These are phyloP conservation scores for Drechslerella stenobrocha DNA, from an alignment of 2,329 filamentous ascomycete genomes.

Conservation along the genomic window DNA sequence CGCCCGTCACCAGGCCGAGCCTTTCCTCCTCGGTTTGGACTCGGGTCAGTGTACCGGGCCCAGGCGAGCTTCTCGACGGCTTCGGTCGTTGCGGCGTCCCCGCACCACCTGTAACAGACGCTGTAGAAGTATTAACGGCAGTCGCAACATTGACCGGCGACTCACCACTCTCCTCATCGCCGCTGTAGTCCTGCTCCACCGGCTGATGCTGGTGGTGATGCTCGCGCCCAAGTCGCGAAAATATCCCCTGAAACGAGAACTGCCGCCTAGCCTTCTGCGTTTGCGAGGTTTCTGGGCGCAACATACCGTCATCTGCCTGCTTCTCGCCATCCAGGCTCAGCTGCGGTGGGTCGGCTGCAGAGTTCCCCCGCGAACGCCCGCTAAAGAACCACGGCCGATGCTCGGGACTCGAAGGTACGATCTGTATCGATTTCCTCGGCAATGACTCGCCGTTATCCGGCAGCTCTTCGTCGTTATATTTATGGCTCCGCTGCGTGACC, in stretches of 20 bases:
- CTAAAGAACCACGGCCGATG: slow-evolving; percentile 54
- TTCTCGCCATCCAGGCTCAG: slow-evolving; percentile 53
- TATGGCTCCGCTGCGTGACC: slow-evolving; percentile 21
- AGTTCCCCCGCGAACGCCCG: slow-evolving; percentile 38
- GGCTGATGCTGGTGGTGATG: slow-evolving; percentile 55
- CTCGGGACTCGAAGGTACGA: slow-evolving; percentile 53
- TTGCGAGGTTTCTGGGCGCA: slow-evolving; percentile 50
- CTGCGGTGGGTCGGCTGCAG: slow-evolving; percentile 52
- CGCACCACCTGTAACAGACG: no score
- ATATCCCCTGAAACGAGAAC: slow-evolving; percentile 90
- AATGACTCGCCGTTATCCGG: slow-evolving; percentile 14
- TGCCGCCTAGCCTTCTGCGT: slow-evolving; percentile 69
- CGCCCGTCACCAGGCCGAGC: slow-evolving; percentile 78
- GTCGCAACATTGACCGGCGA: slow-evolving; percentile 50
- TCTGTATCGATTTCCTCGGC: slow-evolving; percentile 30
- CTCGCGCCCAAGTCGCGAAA: slow-evolving; percentile 61
- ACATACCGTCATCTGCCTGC: slow-evolving; percentile 23
- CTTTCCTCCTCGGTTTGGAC: slow-evolving; percentile 77
- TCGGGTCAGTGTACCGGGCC: slow-evolving; percentile 37
- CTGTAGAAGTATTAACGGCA: no score
- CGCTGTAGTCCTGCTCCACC: slow-evolving; percentile 52
- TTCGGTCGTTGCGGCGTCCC: slow-evolving; percentile 49
- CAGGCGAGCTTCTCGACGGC: slow-evolving; percentile 41
- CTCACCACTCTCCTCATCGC: slow-evolving; percentile 36
- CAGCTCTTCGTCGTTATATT: background rate